Conservation (phyloP, 2,329 filamentous ascomycete genomes). For the Colletotrichum siamense region DNA sequence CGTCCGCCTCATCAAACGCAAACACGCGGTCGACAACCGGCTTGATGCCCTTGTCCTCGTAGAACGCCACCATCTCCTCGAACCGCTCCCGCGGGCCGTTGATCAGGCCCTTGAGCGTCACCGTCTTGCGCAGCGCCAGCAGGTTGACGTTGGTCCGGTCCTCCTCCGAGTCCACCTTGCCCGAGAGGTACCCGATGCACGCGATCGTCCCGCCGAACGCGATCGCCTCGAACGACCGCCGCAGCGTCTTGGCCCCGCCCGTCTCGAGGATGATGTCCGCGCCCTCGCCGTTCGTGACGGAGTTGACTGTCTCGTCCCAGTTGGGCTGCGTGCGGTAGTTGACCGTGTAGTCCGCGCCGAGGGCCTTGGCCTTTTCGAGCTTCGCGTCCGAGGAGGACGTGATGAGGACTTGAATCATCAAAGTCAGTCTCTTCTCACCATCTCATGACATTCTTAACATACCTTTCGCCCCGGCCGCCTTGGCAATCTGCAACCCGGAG, state of each 20-base stretch:
- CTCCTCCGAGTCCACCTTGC: constrained; percentile 58
- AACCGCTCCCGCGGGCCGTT: constrained; percentile 63
- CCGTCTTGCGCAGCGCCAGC: constrained; percentile 50
- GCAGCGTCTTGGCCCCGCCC: constrained; percentile 56
- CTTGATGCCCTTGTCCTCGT: constrained; percentile 46
- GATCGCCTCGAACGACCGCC: constrained; percentile 57
- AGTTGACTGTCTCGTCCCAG: constrained; percentile 56
- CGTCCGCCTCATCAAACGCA: constrained; percentile 47
- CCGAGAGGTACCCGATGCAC: constrained; percentile 55
- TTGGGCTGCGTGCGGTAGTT: constrained; percentile 59
- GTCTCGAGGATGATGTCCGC: constrained; percentile 62
- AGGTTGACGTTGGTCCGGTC: constrained; percentile 67
- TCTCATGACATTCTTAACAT: constrained; percentile 31
- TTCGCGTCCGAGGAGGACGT: constrained; percentile 61
- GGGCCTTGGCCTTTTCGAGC: constrained; percentile 47
- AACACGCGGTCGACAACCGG: constrained; percentile 56
- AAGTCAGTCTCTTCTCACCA: constrained; percentile 42
- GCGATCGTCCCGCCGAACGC: constrained; percentile 61
- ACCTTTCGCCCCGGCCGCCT: constrained; percentile 54
- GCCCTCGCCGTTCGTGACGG: constrained; percentile 48
- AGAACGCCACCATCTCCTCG: constrained; percentile 58
- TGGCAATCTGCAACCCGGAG: constrained; percentile 58
- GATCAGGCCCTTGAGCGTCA: constrained; percentile 59
- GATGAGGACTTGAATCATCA: constrained; percentile 51
- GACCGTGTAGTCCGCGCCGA: constrained; percentile 58